Evolutionary conservation across 257 asterid genomes (phyloP), one percentile per base, ranked within the genome.

Genomic region (Leonotis leonurus): DNA sequence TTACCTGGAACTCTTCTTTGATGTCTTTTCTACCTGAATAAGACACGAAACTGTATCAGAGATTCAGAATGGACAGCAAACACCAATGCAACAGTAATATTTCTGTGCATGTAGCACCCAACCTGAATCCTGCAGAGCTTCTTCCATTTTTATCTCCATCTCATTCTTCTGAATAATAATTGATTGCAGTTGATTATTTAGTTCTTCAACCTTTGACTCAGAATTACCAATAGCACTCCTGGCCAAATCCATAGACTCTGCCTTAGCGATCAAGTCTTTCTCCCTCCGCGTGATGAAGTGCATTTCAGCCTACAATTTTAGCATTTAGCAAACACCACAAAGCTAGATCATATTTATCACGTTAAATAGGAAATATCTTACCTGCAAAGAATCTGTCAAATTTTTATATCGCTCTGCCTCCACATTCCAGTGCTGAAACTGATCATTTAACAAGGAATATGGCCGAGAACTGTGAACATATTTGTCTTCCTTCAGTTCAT

Each of bases 61-160:
- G 35, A 55, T 33, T 75, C 50, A 73, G 72, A 70, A 55, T 35
- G 61, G 44, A 69, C 46, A 41, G 65, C 33, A 61, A 68, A 61
- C 60, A 67, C 21, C 67, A 72, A 33, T 2, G 26, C 24, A 25
- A 16, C 26, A 43, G 62, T 48, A 49, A 67, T 29, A 72, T 60
- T 33, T 56, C 46, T 2, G 39, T 25, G 68, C 62, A 58, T n/a
- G 62, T 63, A 75, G 71, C 39, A 44, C 62, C 70, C 43, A 73
- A 92, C 99, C 99, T 79, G 94, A 68, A 84, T 89, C 96, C 75
- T 86, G 97, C 60, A 80, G 30, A 43, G 89, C 83, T 80, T 89
- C 99, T 83, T 89, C 99, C 94, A 85, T 65, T 78, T 83, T 87
- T 66, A 85, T 62, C 84, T 87, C 99, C 75, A 75, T 48, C 70